Evolutionary conservation across 1,284 basidiomycete species (phyloP), one percentile per base, ranked within the genome.

Genomic region (Puccinia coronata): DNA sequence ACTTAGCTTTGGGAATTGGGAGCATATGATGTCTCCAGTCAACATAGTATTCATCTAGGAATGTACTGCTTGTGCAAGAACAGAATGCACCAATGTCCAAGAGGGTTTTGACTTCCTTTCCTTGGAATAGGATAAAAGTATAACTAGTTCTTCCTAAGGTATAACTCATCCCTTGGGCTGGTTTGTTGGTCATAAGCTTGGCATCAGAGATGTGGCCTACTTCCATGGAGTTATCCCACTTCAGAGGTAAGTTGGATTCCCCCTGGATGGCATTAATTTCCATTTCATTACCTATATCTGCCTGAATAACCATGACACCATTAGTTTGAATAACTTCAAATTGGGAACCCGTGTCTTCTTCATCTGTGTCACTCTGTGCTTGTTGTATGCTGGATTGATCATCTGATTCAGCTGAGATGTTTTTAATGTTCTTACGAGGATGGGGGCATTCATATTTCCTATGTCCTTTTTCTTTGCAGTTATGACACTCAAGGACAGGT

Each of bases 1-100:
- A 65, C 20, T 65, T 65, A 9, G 34, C 61, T 65, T 65, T 65
- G n/a, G 61, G 61, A 14, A 34, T 34, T 31, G 61, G 61, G 9
- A 65, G 20, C 9, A 65, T 11, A 8, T 65, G 4, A 28, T 14
- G 11, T 65, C 20, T 34, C 61, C 61, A 65, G 25, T 65, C 20
- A 20, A 28, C 18, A 9, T 65, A 31, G 34, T 6, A 20, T 4
- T 11, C 11, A 20, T 28, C n/a, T 11, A 65, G n/a, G 18, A 65
- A 65, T 6, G 18, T 36, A 65, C n/a, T 36, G 18, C 61, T 36
- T 6, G 34, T 31, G 34, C n/a, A 65, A 4, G 43, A 43, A 43
- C 43, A 43, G 43, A 43, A 43, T 8, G 43, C 43, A 8, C 43
- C 43, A 43, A 43, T 20, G 34, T n/a, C 61, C n/a, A 65, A 65